phyloP scores from a whole-genome alignment of 257 asterid species.

The Apocynum venetum region DNA sequence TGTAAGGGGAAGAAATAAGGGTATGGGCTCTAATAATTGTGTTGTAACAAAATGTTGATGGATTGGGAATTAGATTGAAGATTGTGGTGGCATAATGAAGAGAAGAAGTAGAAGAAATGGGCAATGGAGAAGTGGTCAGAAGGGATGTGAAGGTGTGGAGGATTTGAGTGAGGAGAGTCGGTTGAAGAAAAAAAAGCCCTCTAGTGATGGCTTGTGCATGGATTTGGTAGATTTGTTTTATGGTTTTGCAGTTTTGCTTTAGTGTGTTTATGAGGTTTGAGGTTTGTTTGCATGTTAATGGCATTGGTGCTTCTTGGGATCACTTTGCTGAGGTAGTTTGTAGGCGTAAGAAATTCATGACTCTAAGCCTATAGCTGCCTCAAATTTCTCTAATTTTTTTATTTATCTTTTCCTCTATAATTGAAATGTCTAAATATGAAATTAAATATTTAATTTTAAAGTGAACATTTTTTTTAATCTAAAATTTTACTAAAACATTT shows the following conservation, averaged over 20 bases:
- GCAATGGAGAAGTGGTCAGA: constrained; percentile 13
- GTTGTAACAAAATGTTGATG: constrained; percentile 63
- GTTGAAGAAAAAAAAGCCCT: constrained; percentile 47
- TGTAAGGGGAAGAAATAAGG: constrained; percentile 41
- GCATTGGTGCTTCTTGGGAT: constrained; percentile 18
- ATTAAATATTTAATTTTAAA: too few species aligned
- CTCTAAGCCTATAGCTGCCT: too few species aligned
- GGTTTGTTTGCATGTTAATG: constrained; percentile 31
- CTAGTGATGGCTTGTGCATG: constrained; percentile 65
- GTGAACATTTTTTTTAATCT: too few species aligned
- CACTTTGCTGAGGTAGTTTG: too few species aligned
- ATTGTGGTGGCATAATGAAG: constrained; percentile 39
- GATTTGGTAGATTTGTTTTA: constrained; percentile 51
- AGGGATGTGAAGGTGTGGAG: constrained; percentile 53
- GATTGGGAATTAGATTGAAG: constrained; percentile 52
- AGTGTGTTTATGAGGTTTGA: constrained; percentile 33
- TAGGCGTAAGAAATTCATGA: too few species aligned
- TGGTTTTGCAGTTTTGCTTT: constrained; percentile 40
- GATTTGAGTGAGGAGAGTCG: constrained; percentile 45
- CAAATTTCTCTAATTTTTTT: too few species aligned
- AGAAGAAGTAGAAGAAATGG: constrained; percentile 6
- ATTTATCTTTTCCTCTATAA: too few species aligned
- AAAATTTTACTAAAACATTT: too few species aligned
- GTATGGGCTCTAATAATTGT: constrained; percentile 59
- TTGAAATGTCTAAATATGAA: too few species aligned